Evolutionary conservation across 306 rosid species (phyloP).

Genomic region (Calophaca sinica): DNA sequence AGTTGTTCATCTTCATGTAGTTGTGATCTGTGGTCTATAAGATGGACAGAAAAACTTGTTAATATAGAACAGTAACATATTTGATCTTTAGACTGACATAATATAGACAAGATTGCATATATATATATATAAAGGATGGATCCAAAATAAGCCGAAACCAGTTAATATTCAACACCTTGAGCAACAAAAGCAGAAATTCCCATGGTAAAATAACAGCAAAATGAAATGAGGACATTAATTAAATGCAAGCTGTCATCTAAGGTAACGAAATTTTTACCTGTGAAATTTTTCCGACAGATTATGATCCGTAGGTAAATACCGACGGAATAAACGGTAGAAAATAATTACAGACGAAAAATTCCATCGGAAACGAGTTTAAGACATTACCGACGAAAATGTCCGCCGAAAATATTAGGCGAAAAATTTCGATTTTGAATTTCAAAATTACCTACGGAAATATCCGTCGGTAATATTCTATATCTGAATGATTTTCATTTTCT

Average conservation of each 20-base stretch:
- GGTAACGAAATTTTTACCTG: constrained; percentile 10
- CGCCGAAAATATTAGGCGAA: too few species aligned
- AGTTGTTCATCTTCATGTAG: constrained; percentile 88
- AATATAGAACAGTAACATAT: neutral
- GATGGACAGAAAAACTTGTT: constrained; percentile 16
- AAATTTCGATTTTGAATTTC: too few species aligned
- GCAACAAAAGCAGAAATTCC: constrained; percentile 16
- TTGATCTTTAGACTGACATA: constrained; percentile 17
- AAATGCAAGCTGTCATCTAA: constrained; percentile 14
- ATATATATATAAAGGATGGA: neutral
- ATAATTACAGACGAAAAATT: too few species aligned
- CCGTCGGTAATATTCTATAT: too few species aligned
- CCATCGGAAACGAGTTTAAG: too few species aligned
- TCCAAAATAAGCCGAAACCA: neutral
- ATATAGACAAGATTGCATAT: neutral
- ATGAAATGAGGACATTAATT: constrained; percentile 13
- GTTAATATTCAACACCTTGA: constrained; percentile 29
- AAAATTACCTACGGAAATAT: too few species aligned
- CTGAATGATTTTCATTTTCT: too few species aligned
- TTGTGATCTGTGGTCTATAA: constrained; percentile 61
- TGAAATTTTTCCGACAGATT: too few species aligned
- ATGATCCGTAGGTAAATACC: too few species aligned
- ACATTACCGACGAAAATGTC: too few species aligned
- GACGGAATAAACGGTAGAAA: too few species aligned
- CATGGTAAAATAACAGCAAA: constrained; percentile 9